Evolutionary conservation across 176 grass and related monocot genomes (phyloP).

Genomic region (Carex kokanica): DNA sequence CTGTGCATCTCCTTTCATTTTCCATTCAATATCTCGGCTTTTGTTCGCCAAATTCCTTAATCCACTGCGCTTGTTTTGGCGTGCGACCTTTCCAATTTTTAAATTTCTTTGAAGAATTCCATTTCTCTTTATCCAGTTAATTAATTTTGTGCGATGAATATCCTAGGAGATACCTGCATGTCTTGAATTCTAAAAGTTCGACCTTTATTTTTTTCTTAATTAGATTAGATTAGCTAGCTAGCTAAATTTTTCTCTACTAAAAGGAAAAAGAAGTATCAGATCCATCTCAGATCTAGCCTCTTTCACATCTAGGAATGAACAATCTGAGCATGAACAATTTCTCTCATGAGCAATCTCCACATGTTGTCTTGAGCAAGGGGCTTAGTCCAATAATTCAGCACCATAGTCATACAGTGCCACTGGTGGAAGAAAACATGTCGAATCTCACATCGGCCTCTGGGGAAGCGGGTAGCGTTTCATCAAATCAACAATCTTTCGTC

Average conservation of each 20-base stretch:
- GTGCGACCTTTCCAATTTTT: background rate
- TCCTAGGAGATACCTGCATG: slow-evolving; percentile 34
- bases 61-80: slow-evolving; percentile 31
- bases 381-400: slow-evolving; percentile 53
- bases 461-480: slow-evolving; percentile 70
- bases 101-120: background rate
- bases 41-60: background rate
- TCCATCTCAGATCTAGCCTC: slow-evolving; percentile 19
- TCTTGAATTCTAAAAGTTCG: background rate
- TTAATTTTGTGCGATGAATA: slow-evolving; percentile 17
- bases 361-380: slow-evolving; percentile 53
- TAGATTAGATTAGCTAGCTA: slow-evolving; percentile 19
- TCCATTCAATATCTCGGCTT: background rate
- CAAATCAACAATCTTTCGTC: slow-evolving; percentile 46
- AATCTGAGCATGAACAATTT: slow-evolving; percentile 19
- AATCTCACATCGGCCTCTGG: slow-evolving; percentile 94
- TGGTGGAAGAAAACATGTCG: slow-evolving; percentile 88
- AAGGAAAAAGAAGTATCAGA: slow-evolving; percentile 14
- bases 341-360: background rate
- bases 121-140: background rate
- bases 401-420: slow-evolving; percentile 34
- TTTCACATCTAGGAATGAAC: slow-evolving; percentile 18
- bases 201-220: slow-evolving; percentile 17
- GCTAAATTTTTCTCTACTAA: background rate
- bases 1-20: background rate